Evolutionary conservation across 116 monocot genomes (phyloP).

Genomic region (Cymodocea nodosa): DNA sequence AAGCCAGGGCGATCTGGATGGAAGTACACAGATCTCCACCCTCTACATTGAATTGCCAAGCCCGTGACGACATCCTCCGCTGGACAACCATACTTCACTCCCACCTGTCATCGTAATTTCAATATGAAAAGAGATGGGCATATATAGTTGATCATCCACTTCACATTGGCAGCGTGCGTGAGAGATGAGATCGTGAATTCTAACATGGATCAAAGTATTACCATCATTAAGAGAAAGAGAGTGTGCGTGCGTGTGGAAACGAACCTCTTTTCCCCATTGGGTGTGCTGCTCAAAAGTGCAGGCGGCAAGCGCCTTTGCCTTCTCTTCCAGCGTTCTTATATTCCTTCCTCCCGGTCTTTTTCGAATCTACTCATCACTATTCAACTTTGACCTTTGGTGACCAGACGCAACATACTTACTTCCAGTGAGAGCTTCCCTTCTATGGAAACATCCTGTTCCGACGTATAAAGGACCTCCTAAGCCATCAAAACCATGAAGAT

Average conservation of each 20-base stretch:
- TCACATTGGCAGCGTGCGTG: no score
- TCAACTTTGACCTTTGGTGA: slow-evolving; percentile 10
- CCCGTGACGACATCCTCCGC: slow-evolving; percentile 27
- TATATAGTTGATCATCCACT: no score
- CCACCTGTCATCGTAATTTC: slow-evolving; percentile 12
- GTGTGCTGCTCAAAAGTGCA: slow-evolving; percentile 26
- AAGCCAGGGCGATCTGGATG: slow-evolving; percentile 12
- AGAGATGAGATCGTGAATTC: no score
- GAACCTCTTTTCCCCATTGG: slow-evolving; percentile 33
- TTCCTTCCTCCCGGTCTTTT: not conserved
- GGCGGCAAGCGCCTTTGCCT: slow-evolving; percentile 9
- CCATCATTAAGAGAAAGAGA: no score
- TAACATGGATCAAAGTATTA: no score
- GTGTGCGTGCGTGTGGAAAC: no score
- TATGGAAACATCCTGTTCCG: slow-evolving; percentile 47
- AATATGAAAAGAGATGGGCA: no score
- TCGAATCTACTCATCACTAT: not conserved
- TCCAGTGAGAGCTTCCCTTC: slow-evolving; percentile 35
- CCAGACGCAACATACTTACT: slow-evolving; percentile 11
- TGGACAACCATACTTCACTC: slow-evolving; percentile 25
- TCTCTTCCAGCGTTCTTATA: slow-evolving; percentile 25
- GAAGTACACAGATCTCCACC: slow-evolving; percentile 19
- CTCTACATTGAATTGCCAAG: slow-evolving; percentile 21
- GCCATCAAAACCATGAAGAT: slow-evolving; percentile 29
- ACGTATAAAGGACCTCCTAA: slow-evolving; percentile 35